Conservation (phyloP, 257 asterid species). For the Paulownia fortunei region DNA sequence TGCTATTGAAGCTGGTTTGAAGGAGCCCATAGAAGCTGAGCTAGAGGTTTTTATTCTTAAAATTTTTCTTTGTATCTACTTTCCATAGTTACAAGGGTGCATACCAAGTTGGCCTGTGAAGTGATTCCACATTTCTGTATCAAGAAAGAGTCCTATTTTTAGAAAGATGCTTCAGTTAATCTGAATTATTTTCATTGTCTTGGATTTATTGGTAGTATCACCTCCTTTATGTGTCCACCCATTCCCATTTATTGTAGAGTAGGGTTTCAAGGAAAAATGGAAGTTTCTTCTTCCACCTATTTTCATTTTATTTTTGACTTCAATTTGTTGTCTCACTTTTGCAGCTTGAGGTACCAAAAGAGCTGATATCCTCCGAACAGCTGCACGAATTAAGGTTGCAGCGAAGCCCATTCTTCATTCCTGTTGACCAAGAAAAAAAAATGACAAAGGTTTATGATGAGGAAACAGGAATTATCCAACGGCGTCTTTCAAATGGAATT, state of each 20-base stretch:
- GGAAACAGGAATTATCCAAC: constrained; percentile 87
- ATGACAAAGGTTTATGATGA: constrained; percentile 65
- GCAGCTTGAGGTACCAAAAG: constrained; percentile 98
- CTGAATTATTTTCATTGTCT: not conserved
- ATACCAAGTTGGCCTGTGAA: not conserved
- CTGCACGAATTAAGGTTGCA: constrained; percentile 66
- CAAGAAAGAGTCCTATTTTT: constrained; percentile 13
- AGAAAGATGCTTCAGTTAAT: constrained; percentile 12
- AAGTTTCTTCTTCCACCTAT: constrained; percentile 11
- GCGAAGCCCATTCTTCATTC: constrained; percentile 67
- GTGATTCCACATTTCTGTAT: constrained; percentile 3
- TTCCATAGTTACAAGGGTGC: constrained; percentile 15
- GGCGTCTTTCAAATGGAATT: constrained; percentile 97
- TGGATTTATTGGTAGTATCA: not conserved
- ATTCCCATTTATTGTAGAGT: not conserved
- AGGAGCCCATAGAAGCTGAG: constrained; percentile 92
- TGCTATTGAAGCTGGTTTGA: constrained; percentile 87
- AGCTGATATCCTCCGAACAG: constrained; percentile 70
- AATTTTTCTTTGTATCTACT: constrained; percentile 13
- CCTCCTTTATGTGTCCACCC: not conserved
- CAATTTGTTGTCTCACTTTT: constrained; percentile 33
- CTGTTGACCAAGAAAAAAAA: constrained; percentile 60
- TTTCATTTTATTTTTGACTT: constrained; percentile 26
- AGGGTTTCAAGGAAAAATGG: not conserved
- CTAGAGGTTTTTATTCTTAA: constrained; percentile 72